Conservation (phyloP, 202 grass and related monocot genomes). For the Musa balbisiana region DNA sequence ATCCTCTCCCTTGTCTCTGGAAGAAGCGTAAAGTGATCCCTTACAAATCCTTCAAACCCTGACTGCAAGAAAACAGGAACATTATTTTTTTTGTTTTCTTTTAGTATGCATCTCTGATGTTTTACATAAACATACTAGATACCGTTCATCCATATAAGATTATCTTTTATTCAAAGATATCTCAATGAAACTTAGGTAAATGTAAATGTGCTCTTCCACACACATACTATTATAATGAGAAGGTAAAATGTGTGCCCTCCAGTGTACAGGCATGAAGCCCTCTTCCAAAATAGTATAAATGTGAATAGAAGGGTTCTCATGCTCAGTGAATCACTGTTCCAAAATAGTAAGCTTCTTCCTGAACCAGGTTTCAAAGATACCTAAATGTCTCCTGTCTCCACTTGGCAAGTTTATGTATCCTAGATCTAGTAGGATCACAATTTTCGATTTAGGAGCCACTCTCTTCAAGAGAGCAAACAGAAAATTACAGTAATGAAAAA, state of each 20-base stretch:
- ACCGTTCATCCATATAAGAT: neutral
- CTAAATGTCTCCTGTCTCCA: too few species aligned
- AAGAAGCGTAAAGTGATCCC: slow-evolving; percentile 72
- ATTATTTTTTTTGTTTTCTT: neutral
- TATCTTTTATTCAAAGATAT: neutral
- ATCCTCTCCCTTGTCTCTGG: slow-evolving; percentile 92
- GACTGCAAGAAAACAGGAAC: slow-evolving; percentile 40
- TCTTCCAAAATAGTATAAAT: neutral
- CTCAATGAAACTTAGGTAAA: too few species aligned
- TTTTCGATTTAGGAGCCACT: neutral
- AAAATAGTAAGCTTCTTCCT: neutral
- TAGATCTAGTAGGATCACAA: neutral
- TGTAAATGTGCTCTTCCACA: too few species aligned
- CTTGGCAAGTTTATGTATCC: neutral
- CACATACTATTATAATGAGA: too few species aligned
- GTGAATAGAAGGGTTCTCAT: neutral
- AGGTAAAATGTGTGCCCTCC: too few species aligned
- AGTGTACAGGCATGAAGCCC: neutral
- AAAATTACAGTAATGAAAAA: neutral
- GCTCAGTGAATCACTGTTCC: neutral
- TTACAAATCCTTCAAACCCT: slow-evolving; percentile 91
- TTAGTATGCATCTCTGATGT: neutral
- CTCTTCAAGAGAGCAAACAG: neutral
- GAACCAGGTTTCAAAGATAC: neutral
- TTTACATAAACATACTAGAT: neutral